A percentile compares a stretch with the other conserved stretches of the same genome.
Conservation (phyloP, 2,329 filamentous ascomycete species). For the Beauveria rudraprayagi region DNA sequence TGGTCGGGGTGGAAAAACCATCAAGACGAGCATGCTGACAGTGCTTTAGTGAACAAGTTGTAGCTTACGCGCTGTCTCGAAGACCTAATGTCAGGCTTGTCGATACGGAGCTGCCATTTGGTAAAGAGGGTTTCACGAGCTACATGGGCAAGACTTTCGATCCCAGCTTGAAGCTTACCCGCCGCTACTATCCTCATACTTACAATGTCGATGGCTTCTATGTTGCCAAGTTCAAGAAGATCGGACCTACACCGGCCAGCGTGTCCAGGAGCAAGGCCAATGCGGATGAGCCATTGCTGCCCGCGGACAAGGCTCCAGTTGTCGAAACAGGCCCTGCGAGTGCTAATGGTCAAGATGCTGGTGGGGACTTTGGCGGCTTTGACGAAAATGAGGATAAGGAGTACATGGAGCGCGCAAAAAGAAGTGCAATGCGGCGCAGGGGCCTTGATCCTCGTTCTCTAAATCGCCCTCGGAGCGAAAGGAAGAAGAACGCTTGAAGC, state of each 20-base stretch:
- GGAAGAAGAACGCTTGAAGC: neutral
- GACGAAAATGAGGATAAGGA: slow-evolving; percentile 65
- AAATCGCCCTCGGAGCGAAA: neutral
- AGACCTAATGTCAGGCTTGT: slow-evolving; percentile 92
- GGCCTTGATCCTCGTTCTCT: slow-evolving; percentile 58
- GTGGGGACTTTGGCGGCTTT: slow-evolving; percentile 57
- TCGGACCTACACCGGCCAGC: slow-evolving; percentile 62
- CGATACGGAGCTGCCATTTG: slow-evolving; percentile 82
- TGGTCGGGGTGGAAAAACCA: slow-evolving; percentile 12
- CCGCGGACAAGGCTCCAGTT: slow-evolving; percentile 64
- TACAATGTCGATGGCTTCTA: slow-evolving; percentile 99
- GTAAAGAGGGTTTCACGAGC: slow-evolving; percentile 83
- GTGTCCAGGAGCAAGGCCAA: slow-evolving; percentile 18
- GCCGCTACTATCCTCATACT: slow-evolving; percentile 81
- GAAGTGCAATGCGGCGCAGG: slow-evolving; percentile 64
- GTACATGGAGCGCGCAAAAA: slow-evolving; percentile 65
- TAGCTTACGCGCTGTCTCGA: slow-evolving; percentile 86
- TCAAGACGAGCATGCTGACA: slow-evolving; percentile 10
- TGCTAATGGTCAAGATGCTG: neutral
- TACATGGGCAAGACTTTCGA: slow-evolving; percentile 92
- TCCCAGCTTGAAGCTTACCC: slow-evolving; percentile 70
- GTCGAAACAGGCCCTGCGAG: slow-evolving; percentile 32
- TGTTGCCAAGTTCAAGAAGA: slow-evolving; percentile 95
- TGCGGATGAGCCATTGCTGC: slow-evolving; percentile 31
- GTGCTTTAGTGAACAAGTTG: slow-evolving; percentile 69